Conservation (phyloP, 345 rosid species). For the Eucalyptus sp. region DNA sequence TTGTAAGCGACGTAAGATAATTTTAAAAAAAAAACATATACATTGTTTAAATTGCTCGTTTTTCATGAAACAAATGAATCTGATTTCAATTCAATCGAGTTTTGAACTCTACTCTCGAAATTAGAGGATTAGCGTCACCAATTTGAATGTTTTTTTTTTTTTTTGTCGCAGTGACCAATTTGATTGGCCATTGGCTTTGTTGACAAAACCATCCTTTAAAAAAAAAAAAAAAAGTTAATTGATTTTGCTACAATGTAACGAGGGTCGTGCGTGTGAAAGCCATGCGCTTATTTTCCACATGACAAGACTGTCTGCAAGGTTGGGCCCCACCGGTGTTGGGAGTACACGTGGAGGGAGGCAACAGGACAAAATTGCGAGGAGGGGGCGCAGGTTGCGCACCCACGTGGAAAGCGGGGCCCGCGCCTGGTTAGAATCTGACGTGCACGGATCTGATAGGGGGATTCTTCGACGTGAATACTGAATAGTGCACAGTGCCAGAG, state of each 20-base stretch:
- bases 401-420: neutral
- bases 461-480: neutral
- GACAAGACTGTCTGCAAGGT: neutral
- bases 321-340: neutral
- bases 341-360: neutral
- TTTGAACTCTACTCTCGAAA: neutral
- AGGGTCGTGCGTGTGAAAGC: neutral
- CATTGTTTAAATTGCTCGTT: neutral
- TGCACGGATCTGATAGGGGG: neutral
- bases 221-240: neutral
- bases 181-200: neutral
- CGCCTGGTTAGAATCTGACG: neutral
- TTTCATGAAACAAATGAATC: accelerated
- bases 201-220: neutral
- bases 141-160: neutral
- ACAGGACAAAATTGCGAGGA: neutral
- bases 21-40: neutral
- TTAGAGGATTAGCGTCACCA: neutral
- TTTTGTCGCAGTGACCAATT: neutral
- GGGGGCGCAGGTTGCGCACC: neutral
- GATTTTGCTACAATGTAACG: neutral
- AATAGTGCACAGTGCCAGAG: neutral
- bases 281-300: neutral
- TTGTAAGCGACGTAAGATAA: accelerated
- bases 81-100: neutral